Percentiles rank a stretch among this genome's conserved stretches.
Evolutionary conservation across 148 eudicot species (phyloP).

Genomic region (Spergularia bocconei): DNA sequence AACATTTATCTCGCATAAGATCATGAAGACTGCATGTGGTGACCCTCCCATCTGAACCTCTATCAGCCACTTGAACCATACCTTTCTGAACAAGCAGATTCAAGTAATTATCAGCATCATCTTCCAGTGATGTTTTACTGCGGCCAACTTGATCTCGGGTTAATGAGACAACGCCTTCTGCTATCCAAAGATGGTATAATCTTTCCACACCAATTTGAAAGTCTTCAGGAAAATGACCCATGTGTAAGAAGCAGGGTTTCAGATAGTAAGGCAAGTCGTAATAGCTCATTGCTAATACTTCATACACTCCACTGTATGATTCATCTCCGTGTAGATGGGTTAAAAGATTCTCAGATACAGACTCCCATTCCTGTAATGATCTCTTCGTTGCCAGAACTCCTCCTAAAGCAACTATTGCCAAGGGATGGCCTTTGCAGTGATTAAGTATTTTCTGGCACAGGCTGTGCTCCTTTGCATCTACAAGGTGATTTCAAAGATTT

Average conservation of each 20-base stretch:
- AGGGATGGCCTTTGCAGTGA: slow-evolving; percentile 20
- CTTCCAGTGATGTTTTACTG: slow-evolving; percentile 6
- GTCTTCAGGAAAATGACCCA: slow-evolving; percentile 12
- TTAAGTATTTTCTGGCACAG: slow-evolving; percentile 3
- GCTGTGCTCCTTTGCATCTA: not conserved
- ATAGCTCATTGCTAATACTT: not conserved
- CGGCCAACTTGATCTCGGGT: not conserved
- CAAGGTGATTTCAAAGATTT: not conserved
- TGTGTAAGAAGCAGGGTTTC: slow-evolving; percentile 2
- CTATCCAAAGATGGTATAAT: not conserved
- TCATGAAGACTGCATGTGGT: slow-evolving; percentile 15
- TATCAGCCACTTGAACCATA: slow-evolving; percentile 10
- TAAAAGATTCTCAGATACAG: not conserved
- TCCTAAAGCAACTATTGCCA: slow-evolving; percentile 3
- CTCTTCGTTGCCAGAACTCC: slow-evolving; percentile 3
- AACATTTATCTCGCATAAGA: slow-evolving; percentile 22
- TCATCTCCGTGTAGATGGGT: slow-evolving; percentile 10
- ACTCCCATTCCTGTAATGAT: slow-evolving; percentile 4
- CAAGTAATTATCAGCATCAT: slow-evolving; percentile 6
- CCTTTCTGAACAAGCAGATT: slow-evolving; percentile 7
- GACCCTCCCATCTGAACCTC: not conserved
- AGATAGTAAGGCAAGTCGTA: not conserved
- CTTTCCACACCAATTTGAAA: not conserved
- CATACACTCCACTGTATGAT: slow-evolving; percentile 5
- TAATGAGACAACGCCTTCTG: slow-evolving; percentile 4